Conservation (phyloP, 225 moss, liverwort and hornwort genomes). For the Bryoerythrophyllum caledonicum region DNA sequence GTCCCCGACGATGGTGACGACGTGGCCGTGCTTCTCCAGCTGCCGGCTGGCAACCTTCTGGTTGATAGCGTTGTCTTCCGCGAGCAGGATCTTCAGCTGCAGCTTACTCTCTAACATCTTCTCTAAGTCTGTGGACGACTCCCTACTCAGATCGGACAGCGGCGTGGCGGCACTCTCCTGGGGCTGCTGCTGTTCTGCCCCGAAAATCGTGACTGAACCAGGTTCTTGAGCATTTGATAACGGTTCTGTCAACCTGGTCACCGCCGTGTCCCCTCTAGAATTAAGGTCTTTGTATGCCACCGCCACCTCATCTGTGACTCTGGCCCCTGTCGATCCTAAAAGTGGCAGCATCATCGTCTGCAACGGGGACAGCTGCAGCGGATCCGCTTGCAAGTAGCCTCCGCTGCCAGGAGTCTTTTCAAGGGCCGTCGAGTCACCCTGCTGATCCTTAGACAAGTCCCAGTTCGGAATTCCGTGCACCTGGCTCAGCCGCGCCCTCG, state of each 20-base stretch:
- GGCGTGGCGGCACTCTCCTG: no score
- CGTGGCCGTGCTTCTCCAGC: constrained; percentile 71
- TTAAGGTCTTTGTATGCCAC: not conserved
- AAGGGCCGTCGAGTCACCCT: not conserved
- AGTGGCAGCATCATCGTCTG: not conserved
- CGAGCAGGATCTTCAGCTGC: constrained; percentile 60
- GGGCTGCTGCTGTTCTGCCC: no score
- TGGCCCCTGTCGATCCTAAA: not conserved
- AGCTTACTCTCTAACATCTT: constrained; percentile 26
- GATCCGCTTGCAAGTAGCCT: not conserved
- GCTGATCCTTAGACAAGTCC: not conserved
- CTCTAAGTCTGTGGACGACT: constrained; percentile 21
- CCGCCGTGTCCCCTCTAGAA: not conserved
- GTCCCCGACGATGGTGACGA: constrained; percentile 68
- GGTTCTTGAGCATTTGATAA: not conserved
- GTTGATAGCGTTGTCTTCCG: constrained; percentile 84
- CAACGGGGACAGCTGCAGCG: constrained; percentile 4
- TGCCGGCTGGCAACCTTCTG: constrained; percentile 82
- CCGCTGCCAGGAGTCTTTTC: not conserved
- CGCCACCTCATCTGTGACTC: not conserved
- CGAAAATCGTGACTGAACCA: no score
- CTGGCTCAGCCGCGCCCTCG: constrained; percentile 1
- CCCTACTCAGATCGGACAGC: not conserved
- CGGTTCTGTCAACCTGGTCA: not conserved
- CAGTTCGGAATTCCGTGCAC: not conserved